Conservation (phyloP, 2,329 filamentous ascomycete species). For the Fusarium compactum region DNA sequence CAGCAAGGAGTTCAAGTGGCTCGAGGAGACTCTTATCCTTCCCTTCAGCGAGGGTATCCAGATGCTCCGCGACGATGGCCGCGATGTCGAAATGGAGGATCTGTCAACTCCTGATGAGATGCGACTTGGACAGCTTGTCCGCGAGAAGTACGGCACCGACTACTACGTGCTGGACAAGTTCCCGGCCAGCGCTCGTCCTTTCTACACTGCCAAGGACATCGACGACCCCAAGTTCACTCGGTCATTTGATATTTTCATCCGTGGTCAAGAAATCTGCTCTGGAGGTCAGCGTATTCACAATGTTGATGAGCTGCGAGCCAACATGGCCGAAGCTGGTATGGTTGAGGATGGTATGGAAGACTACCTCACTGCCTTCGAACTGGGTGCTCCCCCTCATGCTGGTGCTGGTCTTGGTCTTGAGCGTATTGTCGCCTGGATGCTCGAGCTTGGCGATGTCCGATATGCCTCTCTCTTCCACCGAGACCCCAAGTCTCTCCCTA, state of each 20-base stretch:
- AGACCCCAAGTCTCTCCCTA: conserved; percentile 87
- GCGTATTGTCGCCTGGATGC: conserved; percentile 85
- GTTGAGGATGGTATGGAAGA: conserved; percentile 88
- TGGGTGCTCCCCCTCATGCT: conserved; percentile 88
- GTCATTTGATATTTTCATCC: conserved; percentile 94
- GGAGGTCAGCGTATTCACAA: conserved; percentile 95
- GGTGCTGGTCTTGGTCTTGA: conserved; percentile 92
- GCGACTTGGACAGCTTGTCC: conserved; percentile 84
- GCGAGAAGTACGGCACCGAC: conserved; percentile 87
- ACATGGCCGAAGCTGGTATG: conserved; percentile 81
- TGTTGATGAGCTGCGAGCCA: conserved; percentile 76
- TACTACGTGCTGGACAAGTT: conserved; percentile 97
- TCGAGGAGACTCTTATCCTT: conserved; percentile 86
- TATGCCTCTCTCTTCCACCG: conserved; percentile 89
- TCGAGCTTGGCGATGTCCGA: conserved; percentile 89
- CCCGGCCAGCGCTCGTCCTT: conserved; percentile 83
- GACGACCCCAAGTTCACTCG: conserved; percentile 81
- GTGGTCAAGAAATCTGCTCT: conserved; percentile 91
- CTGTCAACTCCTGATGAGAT: conserved; percentile 89
- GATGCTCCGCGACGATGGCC: conserved; percentile 86
- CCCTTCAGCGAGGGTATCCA: conserved; percentile 83
- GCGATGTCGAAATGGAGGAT: conserved; percentile 80
- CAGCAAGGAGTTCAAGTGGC: conserved; percentile 86
- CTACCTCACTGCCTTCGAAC: conserved; percentile 89
- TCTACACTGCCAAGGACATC: conserved; percentile 90